A percentile compares a stretch with the other conserved stretches of the same genome.
Conservation (phyloP, 2,329 filamentous ascomycete genomes). For the Venturia carpophila region DNA sequence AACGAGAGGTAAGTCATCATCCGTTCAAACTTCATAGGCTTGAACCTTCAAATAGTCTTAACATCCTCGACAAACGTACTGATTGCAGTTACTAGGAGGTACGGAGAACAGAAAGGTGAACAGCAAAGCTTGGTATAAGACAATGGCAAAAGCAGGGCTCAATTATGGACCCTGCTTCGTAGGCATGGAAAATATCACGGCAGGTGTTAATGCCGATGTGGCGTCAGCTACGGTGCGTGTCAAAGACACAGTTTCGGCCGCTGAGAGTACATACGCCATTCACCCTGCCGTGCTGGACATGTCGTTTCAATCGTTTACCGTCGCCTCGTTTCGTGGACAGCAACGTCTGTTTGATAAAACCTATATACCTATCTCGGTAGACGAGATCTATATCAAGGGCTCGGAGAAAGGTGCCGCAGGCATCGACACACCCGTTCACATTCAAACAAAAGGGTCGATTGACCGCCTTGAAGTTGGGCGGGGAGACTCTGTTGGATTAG, state of each 20-base stretch:
- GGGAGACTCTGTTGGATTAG: not conserved
- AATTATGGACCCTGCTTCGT: slow-evolving; percentile 15
- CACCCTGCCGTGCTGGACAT: slow-evolving; percentile 15
- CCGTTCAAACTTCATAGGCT: too few relatives aligned
- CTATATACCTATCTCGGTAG: not conserved
- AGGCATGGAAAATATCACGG: not conserved
- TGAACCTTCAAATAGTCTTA: too few relatives aligned
- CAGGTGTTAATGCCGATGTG: not conserved
- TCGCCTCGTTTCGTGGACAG: not conserved
- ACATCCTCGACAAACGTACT: too few relatives aligned
- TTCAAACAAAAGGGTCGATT: not conserved
- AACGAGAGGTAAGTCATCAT: too few relatives aligned
- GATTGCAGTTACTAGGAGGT: too few relatives aligned
- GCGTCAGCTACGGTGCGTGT: not conserved
- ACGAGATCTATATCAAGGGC: not conserved
- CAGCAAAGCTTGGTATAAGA: not conserved
- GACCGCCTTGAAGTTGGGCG: not conserved
- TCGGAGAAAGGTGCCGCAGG: not conserved
- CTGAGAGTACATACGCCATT: slow-evolving; percentile 5
- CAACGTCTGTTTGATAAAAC: not conserved
- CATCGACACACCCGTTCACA: too few relatives aligned
- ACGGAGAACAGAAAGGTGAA: not conserved
- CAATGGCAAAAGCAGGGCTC: slow-evolving; percentile 3
- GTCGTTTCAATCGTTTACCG: slow-evolving; percentile 3
- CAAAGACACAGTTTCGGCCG: not conserved